Conservation (phyloP, 768 basidiomycete species). For the Russula compacta region DNA sequence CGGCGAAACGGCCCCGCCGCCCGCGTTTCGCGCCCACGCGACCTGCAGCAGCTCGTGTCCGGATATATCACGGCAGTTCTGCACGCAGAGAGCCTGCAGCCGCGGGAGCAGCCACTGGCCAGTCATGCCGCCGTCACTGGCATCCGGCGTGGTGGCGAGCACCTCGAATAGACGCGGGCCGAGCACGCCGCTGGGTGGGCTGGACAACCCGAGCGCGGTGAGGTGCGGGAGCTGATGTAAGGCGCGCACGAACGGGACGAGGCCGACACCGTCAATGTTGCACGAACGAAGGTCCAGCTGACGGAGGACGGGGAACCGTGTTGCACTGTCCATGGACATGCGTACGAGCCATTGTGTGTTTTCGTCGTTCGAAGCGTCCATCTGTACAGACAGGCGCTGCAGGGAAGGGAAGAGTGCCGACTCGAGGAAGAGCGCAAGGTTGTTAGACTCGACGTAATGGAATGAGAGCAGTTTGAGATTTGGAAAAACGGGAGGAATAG, state of each 20-base stretch:
- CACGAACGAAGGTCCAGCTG: constrained; percentile 27
- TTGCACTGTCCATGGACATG: constrained; percentile 18
- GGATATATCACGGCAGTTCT: constrained; percentile 25
- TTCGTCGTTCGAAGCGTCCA: constrained; percentile 23
- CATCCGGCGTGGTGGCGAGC: constrained; percentile 20
- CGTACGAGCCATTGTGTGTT: constrained; percentile 26
- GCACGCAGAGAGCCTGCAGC: constrained; percentile 25
- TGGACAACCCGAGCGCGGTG: constrained; percentile 25
- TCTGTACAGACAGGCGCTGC: constrained; percentile 23
- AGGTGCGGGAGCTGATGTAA: constrained; percentile 25
- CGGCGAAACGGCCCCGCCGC: constrained; percentile 19
- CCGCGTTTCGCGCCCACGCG: constrained; percentile 21
- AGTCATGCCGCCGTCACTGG: neutral
- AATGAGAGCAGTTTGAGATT: constrained; percentile 21
- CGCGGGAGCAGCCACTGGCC: constrained; percentile 25
- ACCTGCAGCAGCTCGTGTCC: constrained; percentile 27
- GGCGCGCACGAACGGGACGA: constrained; percentile 26
- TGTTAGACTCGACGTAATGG: constrained; percentile 24
- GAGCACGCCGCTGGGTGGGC: constrained; percentile 22
- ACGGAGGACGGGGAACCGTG: constrained; percentile 22
- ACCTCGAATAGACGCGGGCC: constrained; percentile 26
- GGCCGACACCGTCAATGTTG: constrained; percentile 25
- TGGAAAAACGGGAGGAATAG: constrained; percentile 17
- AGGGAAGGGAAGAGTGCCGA: constrained; percentile 23
- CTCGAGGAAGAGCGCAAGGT: constrained; percentile 26